Evolutionary conservation across 352 stramenopile species (phyloP).

Genomic region (Aphanomyces invadans): DNA sequence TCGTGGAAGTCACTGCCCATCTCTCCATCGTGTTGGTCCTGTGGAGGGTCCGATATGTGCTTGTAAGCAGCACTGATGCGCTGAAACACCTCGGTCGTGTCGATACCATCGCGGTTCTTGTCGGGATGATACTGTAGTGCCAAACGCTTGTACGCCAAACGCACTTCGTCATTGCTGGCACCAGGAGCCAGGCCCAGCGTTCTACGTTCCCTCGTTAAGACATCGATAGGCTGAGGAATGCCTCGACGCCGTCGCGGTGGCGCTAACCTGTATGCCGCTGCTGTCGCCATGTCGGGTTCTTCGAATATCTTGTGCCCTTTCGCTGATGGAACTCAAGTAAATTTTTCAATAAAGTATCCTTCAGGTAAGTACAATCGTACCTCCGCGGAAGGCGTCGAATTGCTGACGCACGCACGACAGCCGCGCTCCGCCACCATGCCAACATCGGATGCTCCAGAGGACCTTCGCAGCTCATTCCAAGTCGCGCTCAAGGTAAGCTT

Average conservation of each 20-base stretch:
- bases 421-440: neutral
- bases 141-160: conserved; percentile 9
- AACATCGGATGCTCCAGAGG: neutral
- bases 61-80: conserved; percentile 19
- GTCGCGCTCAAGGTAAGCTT: neutral
- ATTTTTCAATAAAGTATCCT: neutral
- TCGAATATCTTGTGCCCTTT: neutral
- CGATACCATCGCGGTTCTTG: conserved; percentile 4
- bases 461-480: neutral
- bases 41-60: conserved; percentile 1
- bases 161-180: neutral
- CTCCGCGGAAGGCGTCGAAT: too few relatives aligned
- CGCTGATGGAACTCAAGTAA: neutral
- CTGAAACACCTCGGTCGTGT: conserved; percentile 13
- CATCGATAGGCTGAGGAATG: too few relatives aligned
- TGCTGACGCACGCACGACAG: too few relatives aligned
- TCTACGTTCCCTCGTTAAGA: neutral
- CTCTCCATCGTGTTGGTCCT: conserved; percentile 7
- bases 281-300: neutral
- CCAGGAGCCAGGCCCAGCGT: neutral
- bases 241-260: neutral
- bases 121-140: conserved; percentile 17
- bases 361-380: too few relatives aligned
- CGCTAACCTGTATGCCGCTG: neutral
- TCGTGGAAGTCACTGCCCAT: neutral